Evolutionary conservation across 2,329 filamentous ascomycete genomes (phyloP).

Genomic region (Onygenales sp.): DNA sequence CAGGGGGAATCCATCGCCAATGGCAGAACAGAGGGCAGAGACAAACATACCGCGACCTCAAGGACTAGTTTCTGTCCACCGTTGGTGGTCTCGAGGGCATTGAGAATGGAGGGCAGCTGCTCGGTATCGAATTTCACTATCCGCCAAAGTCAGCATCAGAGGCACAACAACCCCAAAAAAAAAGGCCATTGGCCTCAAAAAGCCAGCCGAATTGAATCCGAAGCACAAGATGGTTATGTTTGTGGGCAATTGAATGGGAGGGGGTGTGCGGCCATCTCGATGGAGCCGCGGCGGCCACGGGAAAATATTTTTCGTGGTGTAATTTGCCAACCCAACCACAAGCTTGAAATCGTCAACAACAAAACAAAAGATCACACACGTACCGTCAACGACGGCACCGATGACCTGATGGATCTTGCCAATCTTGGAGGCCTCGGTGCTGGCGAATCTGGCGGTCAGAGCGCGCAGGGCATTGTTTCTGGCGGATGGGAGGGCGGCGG

Average conservation of each 20-base stretch:
- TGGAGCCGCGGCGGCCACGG: slow-evolving; percentile 29
- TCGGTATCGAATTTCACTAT: slow-evolving; percentile 93
- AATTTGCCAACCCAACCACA: not conserved
- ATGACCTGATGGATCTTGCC: slow-evolving; percentile 76
- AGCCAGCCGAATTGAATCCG: no score
- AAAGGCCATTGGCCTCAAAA: slow-evolving; percentile 1
- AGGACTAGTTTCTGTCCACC: slow-evolving; percentile 89
- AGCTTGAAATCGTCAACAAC: no score
- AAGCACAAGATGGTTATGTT: no score
- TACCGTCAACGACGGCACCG: slow-evolving; percentile 98
- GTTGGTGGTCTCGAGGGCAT: slow-evolving; percentile 87
- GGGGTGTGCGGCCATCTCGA: slow-evolving; percentile 8
- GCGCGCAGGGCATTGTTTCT: slow-evolving; percentile 47
- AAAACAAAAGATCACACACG: slow-evolving; percentile 27
- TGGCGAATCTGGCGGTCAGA: slow-evolving; percentile 53
- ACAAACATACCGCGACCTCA: slow-evolving; percentile 79
- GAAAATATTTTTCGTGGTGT: slow-evolving; percentile 32
- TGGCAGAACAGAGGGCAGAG: slow-evolving; percentile 5
- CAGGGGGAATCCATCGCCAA: not conserved
- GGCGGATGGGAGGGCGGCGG: slow-evolving; percentile 44
- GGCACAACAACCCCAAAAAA: slow-evolving; percentile 8
- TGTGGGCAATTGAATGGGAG: no score
- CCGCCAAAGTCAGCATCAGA: slow-evolving; percentile 15
- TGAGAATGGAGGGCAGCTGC: slow-evolving; percentile 92
- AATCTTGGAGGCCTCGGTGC: slow-evolving; percentile 45